Conservation (phyloP, 441 rosid genomes). For the Mallotus repandus region DNA sequence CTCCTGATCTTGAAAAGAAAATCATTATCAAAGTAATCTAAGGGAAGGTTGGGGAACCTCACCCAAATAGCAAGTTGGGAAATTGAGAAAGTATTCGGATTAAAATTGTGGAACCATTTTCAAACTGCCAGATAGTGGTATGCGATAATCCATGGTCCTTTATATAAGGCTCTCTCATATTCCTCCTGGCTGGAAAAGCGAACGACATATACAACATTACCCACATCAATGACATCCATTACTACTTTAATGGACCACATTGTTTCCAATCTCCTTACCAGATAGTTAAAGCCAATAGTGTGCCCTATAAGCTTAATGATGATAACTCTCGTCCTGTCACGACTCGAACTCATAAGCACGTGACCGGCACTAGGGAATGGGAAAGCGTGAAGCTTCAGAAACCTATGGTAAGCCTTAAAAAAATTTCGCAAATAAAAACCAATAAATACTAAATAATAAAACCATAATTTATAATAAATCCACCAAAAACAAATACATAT, state of each 20-base stretch:
- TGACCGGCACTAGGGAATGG: too few relatives aligned
- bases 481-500: too few relatives aligned
- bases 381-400: too few relatives aligned
- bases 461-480: too few relatives aligned
- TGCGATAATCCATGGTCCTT: not conserved
- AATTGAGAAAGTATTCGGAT: fast-evolving
- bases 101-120: not conserved
- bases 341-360: too few relatives aligned
- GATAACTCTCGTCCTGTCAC: too few relatives aligned
- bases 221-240: not conserved
- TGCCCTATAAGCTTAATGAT: not conserved
- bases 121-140: not conserved
- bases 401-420: too few relatives aligned
- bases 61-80: not conserved
- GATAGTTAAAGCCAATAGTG: not conserved
- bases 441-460: too few relatives aligned
- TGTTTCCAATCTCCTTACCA: not conserved
- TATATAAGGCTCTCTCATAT: not conserved
- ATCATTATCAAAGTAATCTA: not conserved
- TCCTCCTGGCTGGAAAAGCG: not conserved
- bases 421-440: too few relatives aligned
- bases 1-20: not conserved
- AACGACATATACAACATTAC: not conserved
- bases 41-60: not conserved
- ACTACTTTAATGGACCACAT: not conserved